Evolutionary conservation across 83 land plant genomes (phyloP).

Genomic region (Diphasiastrum complanatum): DNA sequence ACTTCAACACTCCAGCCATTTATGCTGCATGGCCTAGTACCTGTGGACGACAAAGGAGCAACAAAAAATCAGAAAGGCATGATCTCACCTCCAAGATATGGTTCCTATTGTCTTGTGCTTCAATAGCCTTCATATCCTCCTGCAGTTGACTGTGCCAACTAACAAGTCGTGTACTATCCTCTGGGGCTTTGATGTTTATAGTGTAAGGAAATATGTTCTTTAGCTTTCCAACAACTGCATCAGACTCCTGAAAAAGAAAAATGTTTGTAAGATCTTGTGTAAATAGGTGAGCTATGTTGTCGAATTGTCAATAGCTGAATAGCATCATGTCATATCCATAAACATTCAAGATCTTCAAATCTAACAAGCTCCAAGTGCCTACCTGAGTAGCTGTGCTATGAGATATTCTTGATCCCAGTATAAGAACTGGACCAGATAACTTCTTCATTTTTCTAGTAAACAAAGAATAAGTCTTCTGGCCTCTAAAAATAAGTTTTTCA

Average conservation of each 20-base stretch:
- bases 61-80: too few relatives aligned
- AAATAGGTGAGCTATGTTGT: too few relatives aligned
- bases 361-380: too few relatives aligned
- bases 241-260: not conserved
- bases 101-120: slow-evolving; percentile 68
- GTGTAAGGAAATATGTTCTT: slow-evolving; percentile 57
- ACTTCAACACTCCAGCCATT: too few relatives aligned
- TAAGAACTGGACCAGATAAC: slow-evolving; percentile 55
- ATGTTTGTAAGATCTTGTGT: too few relatives aligned
- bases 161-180: slow-evolving; percentile 55
- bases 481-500: slow-evolving; percentile 52
- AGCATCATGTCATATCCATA: too few relatives aligned
- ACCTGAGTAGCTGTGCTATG: slow-evolving; percentile 8
- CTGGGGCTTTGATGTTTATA: slow-evolving; percentile 66
- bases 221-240: slow-evolving; percentile 34
- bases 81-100: slow-evolving; percentile 62
- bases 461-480: slow-evolving; percentile 44
- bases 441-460: slow-evolving; percentile 62
- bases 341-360: too few relatives aligned
- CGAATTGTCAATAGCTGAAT: too few relatives aligned
- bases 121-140: slow-evolving; percentile 80
- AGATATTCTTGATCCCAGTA: slow-evolving; percentile 62
- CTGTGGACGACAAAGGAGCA: too few relatives aligned
- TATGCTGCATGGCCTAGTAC: too few relatives aligned
- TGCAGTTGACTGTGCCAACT: slow-evolving; percentile 76